Conservation (phyloP, 768 basidiomycete genomes). For the Russula brevipes region DNA sequence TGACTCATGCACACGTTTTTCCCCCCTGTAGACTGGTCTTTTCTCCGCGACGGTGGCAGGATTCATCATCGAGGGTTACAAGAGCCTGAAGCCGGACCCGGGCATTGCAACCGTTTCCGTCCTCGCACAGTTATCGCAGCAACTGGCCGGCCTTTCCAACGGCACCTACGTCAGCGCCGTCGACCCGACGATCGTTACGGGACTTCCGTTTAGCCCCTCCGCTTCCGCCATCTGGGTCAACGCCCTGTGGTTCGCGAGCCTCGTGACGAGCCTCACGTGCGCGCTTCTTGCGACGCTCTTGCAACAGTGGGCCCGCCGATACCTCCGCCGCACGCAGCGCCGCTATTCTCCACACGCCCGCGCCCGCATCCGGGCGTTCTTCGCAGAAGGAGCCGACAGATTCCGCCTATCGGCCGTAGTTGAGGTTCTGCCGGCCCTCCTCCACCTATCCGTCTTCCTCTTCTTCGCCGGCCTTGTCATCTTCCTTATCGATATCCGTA, state of each 20-base stretch:
- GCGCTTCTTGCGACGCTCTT: neutral
- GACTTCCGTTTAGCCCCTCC: neutral
- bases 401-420: neutral
- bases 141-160: neutral
- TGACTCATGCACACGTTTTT: neutral
- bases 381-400: neutral
- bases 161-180: neutral
- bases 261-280: neutral
- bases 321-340: neutral
- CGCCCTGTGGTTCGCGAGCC: neutral
- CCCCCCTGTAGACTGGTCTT: conserved; percentile 12
- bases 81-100: neutral
- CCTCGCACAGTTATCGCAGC: neutral
- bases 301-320: neutral
- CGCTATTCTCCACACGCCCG: neutral
- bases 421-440: neutral
- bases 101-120: neutral
- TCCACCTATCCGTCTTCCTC: neutral
- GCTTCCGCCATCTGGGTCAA: neutral
- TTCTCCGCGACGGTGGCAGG: conserved; percentile 14
- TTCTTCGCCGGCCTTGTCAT: conserved; percentile 1
- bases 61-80: conserved; percentile 15
- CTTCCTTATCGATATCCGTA: neutral
- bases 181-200: neutral
- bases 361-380: neutral